These are phyloP conservation scores for Wickerhamomyces rabaulensis DNA, from an alignment of 805 yeast species.

Conservation along the genomic window DNA sequence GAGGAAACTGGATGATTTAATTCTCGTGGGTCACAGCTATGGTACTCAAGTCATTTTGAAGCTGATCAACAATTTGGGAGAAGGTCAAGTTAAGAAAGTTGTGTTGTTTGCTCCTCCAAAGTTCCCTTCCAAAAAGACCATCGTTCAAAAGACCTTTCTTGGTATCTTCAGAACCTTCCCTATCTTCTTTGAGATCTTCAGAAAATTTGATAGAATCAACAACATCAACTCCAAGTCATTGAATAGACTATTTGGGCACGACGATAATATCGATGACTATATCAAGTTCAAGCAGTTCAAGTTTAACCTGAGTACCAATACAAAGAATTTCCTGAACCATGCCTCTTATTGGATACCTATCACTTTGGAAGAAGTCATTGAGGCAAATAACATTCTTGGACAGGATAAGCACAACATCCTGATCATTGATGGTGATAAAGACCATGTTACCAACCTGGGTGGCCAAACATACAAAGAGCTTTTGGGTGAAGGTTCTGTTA, in stretches of 20 bases:
- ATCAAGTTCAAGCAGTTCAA: conserved; percentile 23
- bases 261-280: conserved; percentile 9
- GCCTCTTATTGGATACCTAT: conserved; percentile 15
- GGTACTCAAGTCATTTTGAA: conserved; percentile 56
- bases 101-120: conserved; percentile 48
- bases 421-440: conserved; percentile 20
- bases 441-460: conserved; percentile 19
- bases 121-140: conserved; percentile 7
- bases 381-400: conserved; percentile 4
- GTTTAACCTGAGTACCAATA: conserved; percentile 20
- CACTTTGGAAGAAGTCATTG: conserved; percentile 11
- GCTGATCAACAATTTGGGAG: conserved; percentile 17
- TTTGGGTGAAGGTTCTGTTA: conserved; percentile 10
- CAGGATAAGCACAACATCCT: conserved; percentile 5
- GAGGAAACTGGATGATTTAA: conserved; percentile 19
- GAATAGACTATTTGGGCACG: conserved; percentile 12
- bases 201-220: conserved; percentile 22
- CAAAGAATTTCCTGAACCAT: conserved; percentile 18
- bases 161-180: conserved; percentile 4
- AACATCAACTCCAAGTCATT: conserved; percentile 19
- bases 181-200: conserved; percentile 16
- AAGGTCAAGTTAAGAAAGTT: conserved; percentile 7
- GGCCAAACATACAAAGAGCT: conserved; percentile 18
- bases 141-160: conserved; percentile 2
- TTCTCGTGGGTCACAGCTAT: conserved; percentile 69